Evolutionary conservation across 2,329 filamentous ascomycete genomes (phyloP).

Genomic region (Cylindrodendrum hubeiense): DNA sequence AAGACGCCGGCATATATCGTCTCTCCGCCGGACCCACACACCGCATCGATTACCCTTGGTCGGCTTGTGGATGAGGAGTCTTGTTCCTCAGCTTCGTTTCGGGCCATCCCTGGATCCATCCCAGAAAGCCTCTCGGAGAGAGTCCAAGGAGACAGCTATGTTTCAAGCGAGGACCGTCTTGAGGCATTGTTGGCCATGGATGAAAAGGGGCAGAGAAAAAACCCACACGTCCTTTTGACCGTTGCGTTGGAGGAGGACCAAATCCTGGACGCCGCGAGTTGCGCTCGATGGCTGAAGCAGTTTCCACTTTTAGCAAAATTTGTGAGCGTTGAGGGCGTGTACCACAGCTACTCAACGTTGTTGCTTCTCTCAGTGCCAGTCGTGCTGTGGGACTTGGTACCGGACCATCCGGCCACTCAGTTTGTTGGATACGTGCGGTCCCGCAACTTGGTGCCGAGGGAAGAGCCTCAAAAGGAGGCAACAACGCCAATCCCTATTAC

Average conservation of each 20-base stretch:
- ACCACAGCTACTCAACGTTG: conserved; percentile 42
- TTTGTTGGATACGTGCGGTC: conserved; percentile 45
- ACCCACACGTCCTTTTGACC: conserved; percentile 42
- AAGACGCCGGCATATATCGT: conserved; percentile 44
- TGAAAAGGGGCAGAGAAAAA: conserved; percentile 37
- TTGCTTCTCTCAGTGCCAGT: conserved; percentile 43
- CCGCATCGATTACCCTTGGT: conserved; percentile 41
- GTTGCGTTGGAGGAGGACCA: conserved; percentile 43
- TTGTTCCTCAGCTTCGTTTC: conserved; percentile 36
- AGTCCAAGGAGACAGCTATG: conserved; percentile 32
- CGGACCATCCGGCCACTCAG: conserved; percentile 42
- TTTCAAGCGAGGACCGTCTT: conserved; percentile 41
- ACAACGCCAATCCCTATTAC: conserved; percentile 41
- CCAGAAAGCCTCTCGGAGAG: conserved; percentile 37
- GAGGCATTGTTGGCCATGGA: conserved; percentile 36
- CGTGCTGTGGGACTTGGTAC: conserved; percentile 41
- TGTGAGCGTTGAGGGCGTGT: conserved; percentile 41
- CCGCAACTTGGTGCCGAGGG: conserved; percentile 35
- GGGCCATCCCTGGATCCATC: conserved; percentile 35
- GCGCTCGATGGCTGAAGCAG: conserved; percentile 44
- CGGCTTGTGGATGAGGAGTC: conserved; percentile 36
- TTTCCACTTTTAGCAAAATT: conserved; percentile 43
- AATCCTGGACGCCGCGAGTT: conserved; percentile 41
- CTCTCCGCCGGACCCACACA: conserved; percentile 41
- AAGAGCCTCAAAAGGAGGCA: conserved; percentile 23